phyloP scores from a whole-genome alignment of 2,329 filamentous ascomycete species.

The Ascochyta lentis region DNA sequence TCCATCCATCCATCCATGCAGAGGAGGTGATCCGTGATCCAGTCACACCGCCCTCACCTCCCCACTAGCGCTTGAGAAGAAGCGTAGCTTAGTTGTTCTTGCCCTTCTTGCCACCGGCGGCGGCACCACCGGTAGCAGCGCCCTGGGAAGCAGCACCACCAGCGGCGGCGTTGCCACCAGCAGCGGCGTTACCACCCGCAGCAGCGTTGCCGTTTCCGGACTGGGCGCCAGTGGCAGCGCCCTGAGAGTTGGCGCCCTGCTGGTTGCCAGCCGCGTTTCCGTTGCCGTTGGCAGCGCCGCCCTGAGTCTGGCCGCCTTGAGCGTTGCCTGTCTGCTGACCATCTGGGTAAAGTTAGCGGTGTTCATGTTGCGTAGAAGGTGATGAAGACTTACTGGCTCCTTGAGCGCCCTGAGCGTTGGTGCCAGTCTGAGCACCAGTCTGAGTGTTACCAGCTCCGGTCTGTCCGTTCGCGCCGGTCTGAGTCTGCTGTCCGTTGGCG shows the following conservation, averaged over 20 bases:
- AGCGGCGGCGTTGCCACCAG: neutral
- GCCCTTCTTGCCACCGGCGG: constrained; percentile 4
- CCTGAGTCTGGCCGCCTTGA: constrained; percentile 1
- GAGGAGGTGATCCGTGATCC: constrained; percentile 16
- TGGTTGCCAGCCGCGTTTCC: neutral
- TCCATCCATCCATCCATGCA: neutral
- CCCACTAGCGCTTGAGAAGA: neutral
- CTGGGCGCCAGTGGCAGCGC: too few species aligned
- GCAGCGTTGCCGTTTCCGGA: neutral
- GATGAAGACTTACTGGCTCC: constrained; percentile 5
- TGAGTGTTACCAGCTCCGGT: neutral
- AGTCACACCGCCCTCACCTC: constrained; percentile 18
- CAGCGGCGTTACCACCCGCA: neutral
- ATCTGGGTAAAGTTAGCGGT: neutral
- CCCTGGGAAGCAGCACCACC: neutral
- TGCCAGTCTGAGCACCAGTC: constrained; percentile 2
- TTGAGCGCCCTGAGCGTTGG: constrained; percentile 4
- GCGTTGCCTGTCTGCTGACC: constrained; percentile 8
- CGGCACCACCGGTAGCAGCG: neutral
- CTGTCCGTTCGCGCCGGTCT: neutral
- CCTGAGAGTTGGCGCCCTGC: neutral
- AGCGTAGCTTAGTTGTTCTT: constrained; percentile 11
- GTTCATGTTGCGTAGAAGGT: too few species aligned
- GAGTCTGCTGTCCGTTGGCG: neutral
- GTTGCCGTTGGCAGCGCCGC: neutral